Percentiles rank a stretch among this genome's conserved stretches.
Conservation (phyloP, 768 basidiomycete species). For the Suillus variegatus region DNA sequence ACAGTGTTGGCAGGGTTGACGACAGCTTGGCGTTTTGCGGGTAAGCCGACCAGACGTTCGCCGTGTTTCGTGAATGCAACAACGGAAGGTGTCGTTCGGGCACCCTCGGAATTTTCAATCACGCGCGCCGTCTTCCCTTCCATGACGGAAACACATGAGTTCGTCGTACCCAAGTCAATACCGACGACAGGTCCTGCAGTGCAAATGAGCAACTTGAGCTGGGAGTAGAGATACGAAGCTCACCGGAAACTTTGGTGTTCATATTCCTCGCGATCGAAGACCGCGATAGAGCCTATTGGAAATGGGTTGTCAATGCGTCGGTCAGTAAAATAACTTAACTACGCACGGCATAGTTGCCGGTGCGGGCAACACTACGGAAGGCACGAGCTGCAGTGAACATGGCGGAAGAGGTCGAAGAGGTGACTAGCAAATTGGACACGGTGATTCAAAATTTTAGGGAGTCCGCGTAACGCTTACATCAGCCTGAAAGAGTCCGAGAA, state of each 20-base stretch:
- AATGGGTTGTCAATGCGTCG: conserved; percentile 14
- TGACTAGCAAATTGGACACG: conserved; percentile 31
- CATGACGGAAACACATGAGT: conserved; percentile 93
- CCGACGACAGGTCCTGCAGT: conserved; percentile 81
- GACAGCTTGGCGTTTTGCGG: conserved; percentile 96
- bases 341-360: conserved; percentile 66
- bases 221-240: conserved; percentile 23
- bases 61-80: conserved; percentile 99
- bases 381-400: conserved; percentile 77
- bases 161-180: conserved; percentile 95
- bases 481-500: conserved; percentile 1
- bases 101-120: conserved; percentile 97
- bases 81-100: conserved; percentile 96
- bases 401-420: conserved; percentile 48
- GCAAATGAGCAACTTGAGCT: conserved; percentile 1
- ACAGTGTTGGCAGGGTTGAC: conserved; percentile 95
- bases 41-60: conserved; percentile 93
- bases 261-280: conserved; percentile 85
- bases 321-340: neutral
- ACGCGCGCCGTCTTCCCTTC: conserved; percentile 94
- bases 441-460: conserved; percentile 46
- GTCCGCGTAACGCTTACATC: conserved; percentile 25
- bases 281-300: conserved; percentile 60
- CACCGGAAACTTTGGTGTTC: conserved; percentile 93
- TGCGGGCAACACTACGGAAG: conserved; percentile 57